phyloP scores from a whole-genome alignment of 2,329 filamentous ascomycete species.

The Phoma sp. region DNA sequence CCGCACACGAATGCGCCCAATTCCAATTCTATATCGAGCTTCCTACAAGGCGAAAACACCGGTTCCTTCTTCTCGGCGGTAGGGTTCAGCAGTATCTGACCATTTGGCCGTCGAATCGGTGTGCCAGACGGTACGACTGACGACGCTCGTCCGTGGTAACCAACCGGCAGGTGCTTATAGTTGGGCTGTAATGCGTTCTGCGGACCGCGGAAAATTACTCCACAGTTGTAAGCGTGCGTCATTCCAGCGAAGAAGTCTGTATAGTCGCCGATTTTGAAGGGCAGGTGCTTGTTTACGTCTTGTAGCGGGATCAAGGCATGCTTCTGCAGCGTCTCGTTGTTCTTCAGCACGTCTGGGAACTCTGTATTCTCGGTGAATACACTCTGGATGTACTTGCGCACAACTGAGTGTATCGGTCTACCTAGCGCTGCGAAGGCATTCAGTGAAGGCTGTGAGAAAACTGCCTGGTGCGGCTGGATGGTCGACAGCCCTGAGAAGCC shows the following conservation, averaged over 20 bases:
- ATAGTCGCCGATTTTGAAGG: slow-evolving; percentile 81
- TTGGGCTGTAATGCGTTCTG: slow-evolving; percentile 78
- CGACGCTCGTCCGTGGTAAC: slow-evolving; percentile 79
- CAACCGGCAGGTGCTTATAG: slow-evolving; percentile 81
- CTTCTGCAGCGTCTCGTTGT: slow-evolving; percentile 64
- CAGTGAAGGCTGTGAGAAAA: slow-evolving; percentile 69
- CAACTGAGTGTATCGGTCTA: slow-evolving; percentile 68
- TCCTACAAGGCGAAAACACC: slow-evolving; percentile 66
- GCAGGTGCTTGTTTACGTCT: slow-evolving; percentile 70
- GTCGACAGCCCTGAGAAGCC: slow-evolving; percentile 65
- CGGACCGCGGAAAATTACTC: slow-evolving; percentile 73
- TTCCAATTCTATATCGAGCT: slow-evolving; percentile 81
- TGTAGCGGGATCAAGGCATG: slow-evolving; percentile 64
- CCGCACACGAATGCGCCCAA: slow-evolving; percentile 75
- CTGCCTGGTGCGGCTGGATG: slow-evolving; percentile 62
- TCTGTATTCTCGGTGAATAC: slow-evolving; percentile 67
- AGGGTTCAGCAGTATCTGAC: slow-evolving; percentile 74
- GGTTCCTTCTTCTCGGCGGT: slow-evolving; percentile 66
- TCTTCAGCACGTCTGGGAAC: slow-evolving; percentile 66
- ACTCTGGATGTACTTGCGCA: slow-evolving; percentile 71
- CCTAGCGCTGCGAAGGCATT: slow-evolving; percentile 78
- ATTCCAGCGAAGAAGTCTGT: slow-evolving; percentile 84
- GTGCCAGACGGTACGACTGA: slow-evolving; percentile 78
- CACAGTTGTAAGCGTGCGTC: slow-evolving; percentile 78
- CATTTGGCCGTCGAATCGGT: slow-evolving; percentile 72